These are phyloP conservation scores for Aspergillus saccharolyticus DNA, from an alignment of 495 filamentous ascomycete genomes.

Conservation along the genomic window DNA sequence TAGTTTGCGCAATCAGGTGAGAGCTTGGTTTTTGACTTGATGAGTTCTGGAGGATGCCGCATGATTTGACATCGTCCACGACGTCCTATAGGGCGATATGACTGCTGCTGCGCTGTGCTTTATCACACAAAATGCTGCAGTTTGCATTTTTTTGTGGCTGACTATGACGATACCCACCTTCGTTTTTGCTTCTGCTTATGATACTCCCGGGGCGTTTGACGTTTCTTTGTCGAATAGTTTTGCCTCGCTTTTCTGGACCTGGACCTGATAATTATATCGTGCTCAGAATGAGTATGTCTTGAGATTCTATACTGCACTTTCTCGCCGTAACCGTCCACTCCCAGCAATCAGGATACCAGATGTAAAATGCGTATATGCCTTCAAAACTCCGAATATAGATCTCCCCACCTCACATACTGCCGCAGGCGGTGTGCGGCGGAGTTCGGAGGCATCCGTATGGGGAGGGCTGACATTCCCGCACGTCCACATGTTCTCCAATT, in stretches of 20 bases:
- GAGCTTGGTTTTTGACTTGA: background rate
- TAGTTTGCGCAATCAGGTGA: background rate
- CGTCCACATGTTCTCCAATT: background rate
- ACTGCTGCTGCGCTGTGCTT: conserved; percentile 2
- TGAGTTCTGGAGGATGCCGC: background rate
- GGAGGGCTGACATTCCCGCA: background rate
- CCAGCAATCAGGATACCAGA: background rate
- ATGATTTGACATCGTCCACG: background rate
- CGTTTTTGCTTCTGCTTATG: conserved; percentile 13
- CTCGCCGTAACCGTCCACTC: background rate
- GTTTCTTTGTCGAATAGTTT: conserved; percentile 1
- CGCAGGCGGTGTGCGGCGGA: background rate
- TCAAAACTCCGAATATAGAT: background rate
- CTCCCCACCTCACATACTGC: background rate
- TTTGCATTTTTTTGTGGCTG: background rate
- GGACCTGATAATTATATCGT: background rate
- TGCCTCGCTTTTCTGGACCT: background rate
- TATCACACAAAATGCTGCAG: conserved; percentile 1
- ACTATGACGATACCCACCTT: conserved; percentile 37
- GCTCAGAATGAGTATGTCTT: background rate
- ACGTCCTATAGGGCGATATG: background rate
- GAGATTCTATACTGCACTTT: background rate
- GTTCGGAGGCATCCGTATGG: background rate
- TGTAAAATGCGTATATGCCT: too few relatives aligned
- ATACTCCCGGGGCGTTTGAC: background rate